These are phyloP conservation scores for Malassezia cuniculi DNA, from an alignment of 1,284 basidiomycete species.

Conservation along the genomic window DNA sequence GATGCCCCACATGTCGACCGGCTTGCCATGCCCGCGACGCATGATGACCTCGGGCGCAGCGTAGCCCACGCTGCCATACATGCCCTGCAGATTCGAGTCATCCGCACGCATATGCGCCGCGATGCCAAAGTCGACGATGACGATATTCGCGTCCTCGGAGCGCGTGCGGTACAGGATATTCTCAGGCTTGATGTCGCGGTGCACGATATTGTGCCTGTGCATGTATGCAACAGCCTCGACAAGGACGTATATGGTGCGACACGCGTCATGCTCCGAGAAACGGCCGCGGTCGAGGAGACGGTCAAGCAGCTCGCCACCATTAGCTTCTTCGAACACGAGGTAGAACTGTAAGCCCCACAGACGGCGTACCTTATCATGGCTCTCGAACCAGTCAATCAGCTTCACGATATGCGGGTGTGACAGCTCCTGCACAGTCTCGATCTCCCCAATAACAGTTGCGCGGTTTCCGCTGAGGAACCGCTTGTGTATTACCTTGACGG, in stretches of 20 bases:
- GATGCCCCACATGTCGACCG: slow-evolving; percentile 84
- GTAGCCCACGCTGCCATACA: slow-evolving; percentile 86
- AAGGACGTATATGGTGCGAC: slow-evolving; percentile 32
- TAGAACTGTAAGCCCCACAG: slow-evolving; percentile 31
- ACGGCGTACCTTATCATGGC: slow-evolving; percentile 22
- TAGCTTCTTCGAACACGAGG: slow-evolving; percentile 46
- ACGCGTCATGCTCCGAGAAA: slow-evolving; percentile 45
- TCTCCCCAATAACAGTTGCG: slow-evolving; percentile 40
- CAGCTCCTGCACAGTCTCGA: slow-evolving; percentile 40
- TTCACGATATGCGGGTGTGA: slow-evolving; percentile 51
- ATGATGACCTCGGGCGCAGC: slow-evolving; percentile 75
- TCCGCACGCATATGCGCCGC: slow-evolving; percentile 47
- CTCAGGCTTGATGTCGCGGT: slow-evolving; percentile 52
- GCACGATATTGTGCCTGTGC: slow-evolving; percentile 40
- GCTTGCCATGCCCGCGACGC: slow-evolving; percentile 71
- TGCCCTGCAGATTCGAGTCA: slow-evolving; percentile 63
- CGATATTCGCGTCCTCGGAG: slow-evolving; percentile 51
- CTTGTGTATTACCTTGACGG: slow-evolving; percentile 43
- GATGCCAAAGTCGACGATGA: slow-evolving; percentile 75
- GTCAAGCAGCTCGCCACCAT: slow-evolving; percentile 46
- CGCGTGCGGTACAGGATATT: slow-evolving; percentile 77
- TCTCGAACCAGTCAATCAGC: slow-evolving; percentile 45
- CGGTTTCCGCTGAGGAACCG: slow-evolving; percentile 36
- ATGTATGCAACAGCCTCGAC: slow-evolving; percentile 39
- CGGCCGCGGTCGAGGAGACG: slow-evolving; percentile 37